phyloP scores from a whole-genome alignment of 1,284 basidiomycete species.

The Mycena sp. region DNA sequence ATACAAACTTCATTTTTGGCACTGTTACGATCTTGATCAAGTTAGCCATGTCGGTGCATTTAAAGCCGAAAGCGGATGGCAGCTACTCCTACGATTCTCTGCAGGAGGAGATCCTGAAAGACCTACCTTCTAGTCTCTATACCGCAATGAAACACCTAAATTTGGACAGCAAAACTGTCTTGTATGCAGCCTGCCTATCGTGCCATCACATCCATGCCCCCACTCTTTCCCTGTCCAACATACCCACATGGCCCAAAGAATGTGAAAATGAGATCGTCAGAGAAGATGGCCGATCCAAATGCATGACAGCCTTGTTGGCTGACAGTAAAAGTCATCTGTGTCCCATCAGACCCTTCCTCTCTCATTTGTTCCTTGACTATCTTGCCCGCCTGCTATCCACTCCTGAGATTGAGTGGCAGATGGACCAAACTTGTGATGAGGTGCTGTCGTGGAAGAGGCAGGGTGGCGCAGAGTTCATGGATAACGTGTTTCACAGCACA shows the following conservation, averaged over 20 bases:
- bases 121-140: conserved; percentile 31
- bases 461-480: background rate
- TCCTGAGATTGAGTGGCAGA: conserved; percentile 26
- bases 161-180: conserved; percentile 31
- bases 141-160: conserved; percentile 33
- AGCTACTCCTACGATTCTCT: too few species aligned
- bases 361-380: conserved; percentile 26
- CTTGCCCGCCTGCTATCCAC: conserved; percentile 30
- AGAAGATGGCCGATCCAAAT: conserved; percentile 3
- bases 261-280: conserved; percentile 24
- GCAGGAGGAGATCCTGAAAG: conserved; percentile 22
- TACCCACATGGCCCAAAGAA: conserved; percentile 13
- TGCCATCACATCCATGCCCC: conserved; percentile 34
- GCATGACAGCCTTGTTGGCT: conserved; percentile 15
- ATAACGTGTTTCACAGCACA: conserved; percentile 24
- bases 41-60: too few species aligned
- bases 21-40: too few species aligned
- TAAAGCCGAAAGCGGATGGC: too few species aligned
- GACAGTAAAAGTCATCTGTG: background rate
- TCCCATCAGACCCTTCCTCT: conserved; percentile 25
- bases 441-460: conserved; percentile 5
- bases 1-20: too few species aligned
- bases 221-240: conserved; percentile 5
- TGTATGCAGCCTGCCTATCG: conserved; percentile 31
- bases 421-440: conserved; percentile 31